Base-by-base conservation (phyloP, 106 monocot genomes). In the Allium fistulosum region DNA sequence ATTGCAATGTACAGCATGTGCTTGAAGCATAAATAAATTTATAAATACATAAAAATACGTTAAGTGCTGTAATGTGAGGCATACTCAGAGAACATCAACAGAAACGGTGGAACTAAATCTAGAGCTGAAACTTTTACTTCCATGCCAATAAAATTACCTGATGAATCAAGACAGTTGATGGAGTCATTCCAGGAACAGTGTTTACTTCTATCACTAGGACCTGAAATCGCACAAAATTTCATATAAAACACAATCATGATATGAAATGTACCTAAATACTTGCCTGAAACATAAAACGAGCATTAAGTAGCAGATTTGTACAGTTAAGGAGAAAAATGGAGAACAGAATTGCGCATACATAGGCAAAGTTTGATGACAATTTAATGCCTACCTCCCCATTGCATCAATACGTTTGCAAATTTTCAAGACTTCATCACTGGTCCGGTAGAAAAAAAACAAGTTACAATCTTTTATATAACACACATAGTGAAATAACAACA, bases 171-270 rank as follows among this genome's bases (percentile, higher is more conserved):
- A 91, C 95, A 3, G 91, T 91, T 1, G 95, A 95, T 49, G 95
- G 95, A 69, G 91, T 95, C 95, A 95, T 95, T 46, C 91, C 95
- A 17, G 95, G 95, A 11, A 91, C 83, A 11, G 95, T 88, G 73
- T 95, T 95, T 10, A 88, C 95, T 73, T 95, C 95, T 18, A 95
- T 95, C 52, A 95, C 75, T 70, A 91, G 68, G 4, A 91, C 85
- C 94, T 95, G 59, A 51, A 65, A 63, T n/a, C 8, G 3, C 28
- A 0, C 11, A 6, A 70, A 22, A 50, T n/a, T 16, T 18, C 10
- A 9, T 37, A 28, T 18, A 52, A 52, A 49, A 62, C 15, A 22
- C 49, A 17, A 71, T 7, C 46, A 11, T 67, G 11, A 6, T 22
- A 51, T 18, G 22, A 18, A 18, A 59, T 17, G 59, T 6, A 59